Evolutionary conservation across 495 filamentous ascomycete genomes (phyloP), one percentile per base, ranked within the genome.

Genomic region (Hyphodiscus hymeniophilus): DNA sequence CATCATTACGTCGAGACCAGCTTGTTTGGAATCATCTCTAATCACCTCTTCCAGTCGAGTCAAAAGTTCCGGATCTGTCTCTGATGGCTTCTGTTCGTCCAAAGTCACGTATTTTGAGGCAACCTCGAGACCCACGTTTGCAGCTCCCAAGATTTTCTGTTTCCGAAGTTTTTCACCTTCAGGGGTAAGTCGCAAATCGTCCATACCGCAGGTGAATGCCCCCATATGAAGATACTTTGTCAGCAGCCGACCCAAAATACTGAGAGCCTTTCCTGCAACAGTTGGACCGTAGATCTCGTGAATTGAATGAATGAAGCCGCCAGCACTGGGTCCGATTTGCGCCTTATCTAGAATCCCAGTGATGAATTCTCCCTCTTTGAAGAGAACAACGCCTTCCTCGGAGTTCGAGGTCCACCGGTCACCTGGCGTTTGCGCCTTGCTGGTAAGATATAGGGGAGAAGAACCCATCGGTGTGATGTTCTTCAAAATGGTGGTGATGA

Each of bases 201-300:
- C 94, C 68, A 99, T 94, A 55, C 94, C 94, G 66, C 94, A 99
- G 50, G 85, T 89, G 61, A 96, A 96, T 0, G 88, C 94, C 22
- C 89, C 74, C 83, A 96, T 95, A 61, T 89, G 84, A 43, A 97
- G 73, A 54, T 89, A 84, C 45, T 88, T 83, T 1, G 91, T 99
- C 45, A 97, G 66, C 21, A 99, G 76, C 26, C 94, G 78, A 42
- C 92, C 92, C 38, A 97, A 70, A 55, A 94, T 81, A 68, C 88
- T 89, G 38, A 99, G 76, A 0, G 95, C 68, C 58, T 83, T 84
- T 23, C 89, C 90, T 17, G 94, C 91, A 47, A 79, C 71, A 16
- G 80, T 82, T 45, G 91, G 87, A 16, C 94, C 94, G 64, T 96
- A 97, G 12, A 88, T 76, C 58, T 99, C 94, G 60, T 97, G 88